phyloP scores from a whole-genome alignment of 176 grass and related monocot genomes.

The Ampelocalamus luodianensis region DNA sequence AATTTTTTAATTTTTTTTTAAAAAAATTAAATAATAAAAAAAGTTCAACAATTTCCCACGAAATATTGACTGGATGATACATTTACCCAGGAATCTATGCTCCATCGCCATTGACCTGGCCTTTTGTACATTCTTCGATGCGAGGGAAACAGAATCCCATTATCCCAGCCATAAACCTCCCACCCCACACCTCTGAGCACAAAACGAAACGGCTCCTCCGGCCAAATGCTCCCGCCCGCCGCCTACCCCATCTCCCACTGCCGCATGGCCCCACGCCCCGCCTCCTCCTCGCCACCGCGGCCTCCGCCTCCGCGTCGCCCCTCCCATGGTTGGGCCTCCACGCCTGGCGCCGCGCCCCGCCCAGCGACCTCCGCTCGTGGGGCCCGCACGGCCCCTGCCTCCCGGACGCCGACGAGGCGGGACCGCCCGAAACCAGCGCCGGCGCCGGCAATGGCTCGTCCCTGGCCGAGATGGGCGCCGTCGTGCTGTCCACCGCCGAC shows the following conservation, averaged over 20 bases:
- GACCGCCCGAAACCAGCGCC: not conserved
- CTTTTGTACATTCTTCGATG: not conserved
- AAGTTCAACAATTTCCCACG: not conserved
- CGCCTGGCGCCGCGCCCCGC: conserved; percentile 63
- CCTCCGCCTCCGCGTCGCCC: conserved; percentile 41
- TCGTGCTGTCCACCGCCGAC: conserved; percentile 73
- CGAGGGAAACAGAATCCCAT: not conserved
- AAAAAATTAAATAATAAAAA: no score
- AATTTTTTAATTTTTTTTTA: no score
- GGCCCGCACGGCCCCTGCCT: conserved; percentile 59
- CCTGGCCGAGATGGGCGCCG: conserved; percentile 68
- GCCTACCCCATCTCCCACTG: conserved; percentile 14
- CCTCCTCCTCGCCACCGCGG: conserved; percentile 17
- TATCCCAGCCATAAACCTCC: conserved; percentile 19
- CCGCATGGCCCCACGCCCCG: conserved; percentile 5
- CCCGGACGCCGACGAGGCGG: conserved; percentile 16
- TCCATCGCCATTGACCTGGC: not conserved
- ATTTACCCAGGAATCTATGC: not conserved
- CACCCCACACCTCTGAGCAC: not conserved
- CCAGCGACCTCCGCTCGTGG: conserved; percentile 70
- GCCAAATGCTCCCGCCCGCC: conserved; percentile 43
- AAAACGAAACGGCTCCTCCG: conserved; percentile 14
- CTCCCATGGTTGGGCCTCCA: conserved; percentile 74
- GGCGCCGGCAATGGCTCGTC: conserved; percentile 32
- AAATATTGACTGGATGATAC: not conserved